Percentiles rank a stretch among this genome's conserved stretches.
Conservation (phyloP, 169 alveolate genomes). For the Plasmodium gallinaceum region DNA sequence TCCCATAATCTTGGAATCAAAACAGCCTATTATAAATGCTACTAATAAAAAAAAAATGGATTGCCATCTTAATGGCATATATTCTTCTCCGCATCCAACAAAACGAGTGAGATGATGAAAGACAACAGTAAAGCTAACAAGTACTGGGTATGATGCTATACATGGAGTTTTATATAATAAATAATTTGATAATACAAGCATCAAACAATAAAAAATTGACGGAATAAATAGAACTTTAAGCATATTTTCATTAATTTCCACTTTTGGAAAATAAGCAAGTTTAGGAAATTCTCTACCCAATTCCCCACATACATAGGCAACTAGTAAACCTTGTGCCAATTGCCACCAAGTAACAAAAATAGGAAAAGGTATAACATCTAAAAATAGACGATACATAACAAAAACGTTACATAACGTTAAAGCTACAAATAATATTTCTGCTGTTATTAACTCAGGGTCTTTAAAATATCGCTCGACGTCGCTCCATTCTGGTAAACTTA, state of each 20-base stretch:
- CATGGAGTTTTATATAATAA: conserved; percentile 92
- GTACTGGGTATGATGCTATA: conserved; percentile 92
- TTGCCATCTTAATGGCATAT: conserved; percentile 93
- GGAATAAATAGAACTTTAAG: conserved; percentile 89
- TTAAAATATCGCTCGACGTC: conserved; percentile 88
- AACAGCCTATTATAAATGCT: conserved; percentile 91
- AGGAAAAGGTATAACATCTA: conserved; percentile 93
- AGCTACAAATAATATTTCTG: conserved; percentile 89
- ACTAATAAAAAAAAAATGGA: conserved; percentile 89
- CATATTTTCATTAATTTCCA: conserved; percentile 85
- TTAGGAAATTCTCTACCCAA: conserved; percentile 89
- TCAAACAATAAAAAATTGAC: conserved; percentile 89
- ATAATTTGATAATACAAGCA: conserved; percentile 92
- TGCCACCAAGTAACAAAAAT: conserved; percentile 95
- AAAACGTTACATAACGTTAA: conserved; percentile 92
- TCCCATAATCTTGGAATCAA: conserved; percentile 92
- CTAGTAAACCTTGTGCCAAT: conserved; percentile 92
- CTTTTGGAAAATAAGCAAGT: conserved; percentile 90
- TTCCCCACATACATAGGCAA: conserved; percentile 94
- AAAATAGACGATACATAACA: conserved; percentile 92
- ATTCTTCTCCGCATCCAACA: conserved; percentile 94
- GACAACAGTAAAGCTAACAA: conserved; percentile 94
- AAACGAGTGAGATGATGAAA: conserved; percentile 94
- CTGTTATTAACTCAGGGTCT: conserved; percentile 91
- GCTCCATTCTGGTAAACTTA: conserved; percentile 83